Evolutionary conservation across 2,329 filamentous ascomycete species (phyloP).

Genomic region (Immersiporthe knoxdaviesiana): DNA sequence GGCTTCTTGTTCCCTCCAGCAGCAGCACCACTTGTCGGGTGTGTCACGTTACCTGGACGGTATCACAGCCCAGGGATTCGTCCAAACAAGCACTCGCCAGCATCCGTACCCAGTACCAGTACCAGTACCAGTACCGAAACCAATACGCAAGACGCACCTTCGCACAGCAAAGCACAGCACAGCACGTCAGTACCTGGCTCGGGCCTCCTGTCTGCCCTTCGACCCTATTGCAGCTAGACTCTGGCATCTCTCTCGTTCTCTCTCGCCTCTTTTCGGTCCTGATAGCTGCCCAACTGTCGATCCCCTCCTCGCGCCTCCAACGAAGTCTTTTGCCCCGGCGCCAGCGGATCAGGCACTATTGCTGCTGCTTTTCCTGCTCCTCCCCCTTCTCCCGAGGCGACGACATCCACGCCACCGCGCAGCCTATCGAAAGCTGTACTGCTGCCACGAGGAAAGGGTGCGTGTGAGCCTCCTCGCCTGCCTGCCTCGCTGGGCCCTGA

Average conservation of each 20-base stretch:
- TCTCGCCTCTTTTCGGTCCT: background rate
- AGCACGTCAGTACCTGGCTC: background rate
- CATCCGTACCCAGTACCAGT: background rate
- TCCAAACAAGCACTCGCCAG: background rate
- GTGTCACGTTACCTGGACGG: conserved; percentile 12
- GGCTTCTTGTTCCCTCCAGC: conserved; percentile 2
- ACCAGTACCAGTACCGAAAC: conserved; percentile 1
- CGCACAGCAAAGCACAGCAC: background rate
- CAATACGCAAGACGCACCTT: background rate
- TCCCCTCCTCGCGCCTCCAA: conserved; percentile 33
- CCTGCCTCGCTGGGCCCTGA: background rate
- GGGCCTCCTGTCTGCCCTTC: background rate
- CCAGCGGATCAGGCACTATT: background rate
- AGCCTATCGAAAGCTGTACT: background rate
- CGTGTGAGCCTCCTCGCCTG: background rate
- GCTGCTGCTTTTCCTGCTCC: background rate
- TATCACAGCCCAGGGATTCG: background rate
- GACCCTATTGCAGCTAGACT: background rate
- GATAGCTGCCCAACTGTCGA: conserved; percentile 45
- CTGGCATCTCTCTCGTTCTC: background rate
- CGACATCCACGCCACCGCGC: background rate
- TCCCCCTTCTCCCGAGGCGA: background rate
- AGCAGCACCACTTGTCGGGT: conserved; percentile 1
- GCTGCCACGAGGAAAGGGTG: background rate
- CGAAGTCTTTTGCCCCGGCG: conserved; percentile 9